Evolutionary conservation across 2,329 filamentous ascomycete genomes (phyloP).

Genomic region (Phyllachora maydis): DNA sequence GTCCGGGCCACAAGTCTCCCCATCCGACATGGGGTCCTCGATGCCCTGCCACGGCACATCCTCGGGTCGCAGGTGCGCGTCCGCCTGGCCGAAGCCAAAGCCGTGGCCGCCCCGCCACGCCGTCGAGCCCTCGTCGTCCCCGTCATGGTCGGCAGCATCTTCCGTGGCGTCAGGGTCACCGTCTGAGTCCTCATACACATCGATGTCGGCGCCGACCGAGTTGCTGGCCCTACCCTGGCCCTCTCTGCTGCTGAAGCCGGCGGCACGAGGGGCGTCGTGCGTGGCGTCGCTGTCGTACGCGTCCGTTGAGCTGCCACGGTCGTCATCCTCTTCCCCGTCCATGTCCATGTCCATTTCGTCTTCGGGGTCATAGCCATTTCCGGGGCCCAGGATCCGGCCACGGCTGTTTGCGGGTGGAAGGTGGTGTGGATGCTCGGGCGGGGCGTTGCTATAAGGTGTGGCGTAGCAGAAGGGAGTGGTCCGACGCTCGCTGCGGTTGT

Average conservation of each 20-base stretch:
- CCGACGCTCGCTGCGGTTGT: conserved; percentile 14
- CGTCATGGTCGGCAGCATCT: conserved; percentile 8
- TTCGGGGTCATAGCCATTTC: conserved; percentile 10
- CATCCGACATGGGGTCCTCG: conserved; percentile 26
- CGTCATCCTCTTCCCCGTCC: conserved; percentile 9
- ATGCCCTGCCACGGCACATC: conserved; percentile 37
- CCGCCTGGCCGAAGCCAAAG: conserved; percentile 1
- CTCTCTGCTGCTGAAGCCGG: neutral
- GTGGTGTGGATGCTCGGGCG: conserved; percentile 15
- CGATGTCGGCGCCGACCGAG: conserved; percentile 9
- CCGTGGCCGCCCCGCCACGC: conserved; percentile 2
- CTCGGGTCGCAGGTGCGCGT: conserved; percentile 15
- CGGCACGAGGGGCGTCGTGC: no score
- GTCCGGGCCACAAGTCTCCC: conserved; percentile 27
- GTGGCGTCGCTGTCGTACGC: conserved; percentile 11
- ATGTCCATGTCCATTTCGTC: conserved; percentile 13
- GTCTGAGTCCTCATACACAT: conserved; percentile 11
- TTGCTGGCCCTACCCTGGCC: conserved; percentile 1
- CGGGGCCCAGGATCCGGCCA: conserved; percentile 3
- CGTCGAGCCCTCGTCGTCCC: conserved; percentile 10
- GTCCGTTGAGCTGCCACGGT: conserved; percentile 5
- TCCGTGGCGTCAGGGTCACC: conserved; percentile 10
- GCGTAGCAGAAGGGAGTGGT: conserved; percentile 51
- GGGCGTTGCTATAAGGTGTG: conserved; percentile 49
- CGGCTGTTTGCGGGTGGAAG: conserved; percentile 8